Evolutionary conservation across 2,329 filamentous ascomycete species (phyloP), one percentile per base, ranked within the genome.

Genomic region (Fusarium coffeatum): DNA sequence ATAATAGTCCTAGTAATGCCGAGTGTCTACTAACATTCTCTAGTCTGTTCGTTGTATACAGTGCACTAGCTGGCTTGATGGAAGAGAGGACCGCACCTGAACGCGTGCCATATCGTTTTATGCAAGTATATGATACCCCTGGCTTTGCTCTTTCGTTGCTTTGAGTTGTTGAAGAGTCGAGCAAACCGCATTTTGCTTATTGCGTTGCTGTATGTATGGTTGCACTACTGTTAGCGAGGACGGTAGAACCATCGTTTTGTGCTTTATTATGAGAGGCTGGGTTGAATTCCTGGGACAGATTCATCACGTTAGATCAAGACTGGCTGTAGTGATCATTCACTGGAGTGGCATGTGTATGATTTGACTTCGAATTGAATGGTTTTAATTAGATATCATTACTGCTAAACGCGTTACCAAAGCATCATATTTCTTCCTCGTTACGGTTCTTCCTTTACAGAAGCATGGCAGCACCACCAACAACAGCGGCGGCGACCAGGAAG

Each of bases 41-140:
- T 28, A 85, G 84, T 78, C 82, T 22, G 61, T 77, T 32, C 81
- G 84, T 12, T 86, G 84, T 66, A 72, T 85, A 46, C 83, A 85
- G 60, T 86, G 84, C 70, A 85, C 83, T 13, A 85, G 83, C 70
- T 86, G 84, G 84, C 80, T 83, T 20, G 84, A 86, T 64, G 84
- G 84, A 2, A 77, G 84, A 55, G 84, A 86, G 67, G 84, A 86
- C 15, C 58, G 58, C 9, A 45, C n/a, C 23, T 50, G 20, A 56
- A n/a, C 20, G 22, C 9, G 34, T 27, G 9, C 34, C 11, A 22
- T 13, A 34, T 46, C 15, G 55, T 32, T 23, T 50, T 41, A 34
- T 62, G 16, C 46, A 34, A 27, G 47, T n/a, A 43, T 51, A 53
- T 51, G 67, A 70, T 69, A 55, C 53, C 56, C 62, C 30, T 42